Base-by-base conservation (phyloP, 768 basidiomycete species). In the Termitomyces sp. region DNA sequence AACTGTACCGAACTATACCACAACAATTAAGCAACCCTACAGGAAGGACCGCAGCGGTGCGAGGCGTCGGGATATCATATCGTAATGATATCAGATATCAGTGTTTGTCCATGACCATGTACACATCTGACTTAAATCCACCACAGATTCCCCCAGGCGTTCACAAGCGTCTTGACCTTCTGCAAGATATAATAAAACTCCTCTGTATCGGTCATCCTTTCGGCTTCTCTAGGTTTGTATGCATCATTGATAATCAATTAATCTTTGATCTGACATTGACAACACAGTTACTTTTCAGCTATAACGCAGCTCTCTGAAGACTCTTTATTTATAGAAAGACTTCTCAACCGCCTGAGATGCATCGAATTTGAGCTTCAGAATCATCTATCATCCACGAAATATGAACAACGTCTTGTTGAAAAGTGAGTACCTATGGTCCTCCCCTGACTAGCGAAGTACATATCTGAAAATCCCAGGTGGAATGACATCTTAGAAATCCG, bases 301-400 rank as follows among this genome's bases (percentile, higher is more conserved):
- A 73, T 78, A 8, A 65, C 65, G 1, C 58, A 61, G 2, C 62
- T 79, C 5, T 71, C 68, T 5, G 57, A 61, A 0, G 66, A 72
- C 17, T 66, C 66, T 30, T 61, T 75, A 3, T 52, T 67, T 0
- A 51, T 71, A 4, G 65, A 65, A 42, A 64, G 71, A 14, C 70
- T 72, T 1, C 53, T 74, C 15, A 65, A 71, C 26, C 69, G 68
- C 2, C 61, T 78, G 2, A 46, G 58, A 37, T 65, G 62, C 3
- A 67, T 74, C 0, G 75, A 78, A 53, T 62, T 69, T 19, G 72
- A 77, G 48, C 66, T 81, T 1, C 55, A 62, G 22, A 56, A 51
- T 2, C 70, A 77, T 58, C 61, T 79, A 0, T 63, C 68, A 7
- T 59, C 64, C 2, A 42, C 69, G 17, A 60, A 60, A 44, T 73